Evolutionary conservation across 139 green algal genomes (phyloP), one percentile per base, ranked within the genome.

Genomic region (Chlamydomonas schloesseri): DNA sequence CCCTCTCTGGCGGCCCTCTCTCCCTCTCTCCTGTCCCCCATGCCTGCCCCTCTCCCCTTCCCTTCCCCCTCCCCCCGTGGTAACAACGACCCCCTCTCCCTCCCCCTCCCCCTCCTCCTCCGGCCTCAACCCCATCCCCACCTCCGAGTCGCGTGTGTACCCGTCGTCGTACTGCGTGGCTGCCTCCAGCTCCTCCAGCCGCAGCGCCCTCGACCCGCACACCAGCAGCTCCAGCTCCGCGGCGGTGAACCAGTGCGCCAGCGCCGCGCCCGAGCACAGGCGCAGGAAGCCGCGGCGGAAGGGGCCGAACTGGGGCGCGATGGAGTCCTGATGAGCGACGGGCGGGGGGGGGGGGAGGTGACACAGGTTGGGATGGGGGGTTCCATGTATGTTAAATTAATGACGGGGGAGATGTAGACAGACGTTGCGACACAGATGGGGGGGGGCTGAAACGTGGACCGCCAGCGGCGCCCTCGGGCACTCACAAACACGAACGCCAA

Each of bases 181-280:
- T 0, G 65, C 86, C 82, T 98, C 77, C 76, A 98, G 91, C 18
- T 88, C 95, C 10, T 89, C 57, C 53, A 98, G 93, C 83, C 97
- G 91, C 37, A 98, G 86, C 8, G 88, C 33, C 1, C 91, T 74
- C 62, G 88, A 89, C 14, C 96, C 96, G 87, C 94, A 97, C 9
- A 98, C 88, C 62, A 98, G 81, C 75, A 92, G 81, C 93, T 98
- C 95, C 67, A 98, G 89, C 89, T 98, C 96, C 47, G 94, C 77
- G 9, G 95, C 8, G 64, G 81, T 84, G 76, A 93, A 93, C 73
- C 87, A 88, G 42, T 8, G n/a, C 31, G 64, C 28, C 47, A 94
- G 73, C 11, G 91, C 94, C 21, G 90, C 67, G 29, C 93, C 94
- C 17, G 71, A 85, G 84, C 90, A 94, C 28, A 97, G 87, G 62